phyloP scores from a whole-genome alignment of 495 filamentous ascomycete species.

The Daldinia bambusicola region DNA sequence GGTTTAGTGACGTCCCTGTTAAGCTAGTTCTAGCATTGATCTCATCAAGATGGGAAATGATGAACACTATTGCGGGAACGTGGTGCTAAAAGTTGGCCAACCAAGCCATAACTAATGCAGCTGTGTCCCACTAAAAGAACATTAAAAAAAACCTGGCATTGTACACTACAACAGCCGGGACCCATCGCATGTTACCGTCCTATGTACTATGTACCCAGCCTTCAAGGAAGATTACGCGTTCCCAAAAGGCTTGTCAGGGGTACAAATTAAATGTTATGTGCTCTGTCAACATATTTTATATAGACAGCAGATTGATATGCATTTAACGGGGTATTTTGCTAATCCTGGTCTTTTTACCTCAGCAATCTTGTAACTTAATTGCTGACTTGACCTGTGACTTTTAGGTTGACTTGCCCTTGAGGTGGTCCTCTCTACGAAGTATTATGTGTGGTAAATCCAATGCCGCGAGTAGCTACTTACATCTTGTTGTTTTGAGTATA shows the following conservation, averaged over 20 bases:
- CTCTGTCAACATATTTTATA: not conserved
- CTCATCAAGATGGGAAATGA: conserved; percentile 25
- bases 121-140: not conserved
- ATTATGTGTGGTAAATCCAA: too few species aligned
- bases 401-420: too few species aligned
- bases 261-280: not conserved
- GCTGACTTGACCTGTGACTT: too few species aligned
- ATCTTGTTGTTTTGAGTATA: too few species aligned
- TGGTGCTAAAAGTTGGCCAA: not conserved
- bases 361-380: too few species aligned
- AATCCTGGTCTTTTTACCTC: too few species aligned
- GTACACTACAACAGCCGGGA: not conserved
- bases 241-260: conserved; percentile 3
- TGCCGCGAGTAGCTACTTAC: too few species aligned
- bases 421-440: too few species aligned
- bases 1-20: conserved; percentile 27
- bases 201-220: not conserved
- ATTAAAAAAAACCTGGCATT: not conserved
- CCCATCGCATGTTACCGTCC: not conserved
- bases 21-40: conserved; percentile 34
- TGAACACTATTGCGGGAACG: conserved; percentile 18
- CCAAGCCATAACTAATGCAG: not conserved
- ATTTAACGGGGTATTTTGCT: too few species aligned
- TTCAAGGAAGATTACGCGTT: conserved; percentile 36
- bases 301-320: not conserved